These are phyloP conservation scores for Trypanosoma lewisi DNA, from an alignment of 208 protist species.

Conservation along the genomic window DNA sequence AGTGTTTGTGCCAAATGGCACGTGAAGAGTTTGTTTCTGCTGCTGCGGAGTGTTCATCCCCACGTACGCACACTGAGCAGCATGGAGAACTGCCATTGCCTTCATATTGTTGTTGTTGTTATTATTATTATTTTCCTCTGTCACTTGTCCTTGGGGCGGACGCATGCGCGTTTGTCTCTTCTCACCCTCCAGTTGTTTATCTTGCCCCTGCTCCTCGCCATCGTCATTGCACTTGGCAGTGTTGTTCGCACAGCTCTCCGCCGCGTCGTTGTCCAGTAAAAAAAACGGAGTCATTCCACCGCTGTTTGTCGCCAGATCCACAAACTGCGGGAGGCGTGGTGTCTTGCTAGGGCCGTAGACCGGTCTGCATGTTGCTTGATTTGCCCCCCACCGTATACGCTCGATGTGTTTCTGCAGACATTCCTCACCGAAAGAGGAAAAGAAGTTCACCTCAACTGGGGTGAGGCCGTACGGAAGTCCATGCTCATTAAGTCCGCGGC, in stretches of 20 bases:
- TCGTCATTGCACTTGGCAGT: neutral
- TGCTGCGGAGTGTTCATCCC: conserved; percentile 12
- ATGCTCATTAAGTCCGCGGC: neutral
- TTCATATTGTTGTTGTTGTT: neutral
- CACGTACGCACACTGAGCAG: no score
- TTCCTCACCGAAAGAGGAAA: conserved; percentile 6
- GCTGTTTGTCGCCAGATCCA: conserved; percentile 52
- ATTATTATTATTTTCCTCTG: neutral
- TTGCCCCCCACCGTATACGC: neutral
- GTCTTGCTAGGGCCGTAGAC: conserved; percentile 38
- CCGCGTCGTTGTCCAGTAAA: conserved; percentile 26
- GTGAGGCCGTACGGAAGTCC: conserved; percentile 3
- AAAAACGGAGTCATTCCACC: conserved; percentile 55
- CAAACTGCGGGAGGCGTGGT: conserved; percentile 46
- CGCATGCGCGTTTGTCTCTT: neutral
- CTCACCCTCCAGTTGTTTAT: no score
- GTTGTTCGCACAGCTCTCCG: neutral
- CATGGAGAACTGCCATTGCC: neutral
- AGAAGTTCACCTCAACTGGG: conserved; percentile 20
- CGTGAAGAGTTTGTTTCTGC: conserved; percentile 1
- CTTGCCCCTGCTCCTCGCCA: neutral
- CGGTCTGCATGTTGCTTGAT: neutral
- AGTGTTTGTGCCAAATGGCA: conserved; percentile 1
- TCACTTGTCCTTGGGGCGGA: neutral
- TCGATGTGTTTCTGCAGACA: conserved; percentile 2